Conservation (phyloP, 1,284 basidiomycete genomes). For the Neotropicomus parvogracilis region DNA sequence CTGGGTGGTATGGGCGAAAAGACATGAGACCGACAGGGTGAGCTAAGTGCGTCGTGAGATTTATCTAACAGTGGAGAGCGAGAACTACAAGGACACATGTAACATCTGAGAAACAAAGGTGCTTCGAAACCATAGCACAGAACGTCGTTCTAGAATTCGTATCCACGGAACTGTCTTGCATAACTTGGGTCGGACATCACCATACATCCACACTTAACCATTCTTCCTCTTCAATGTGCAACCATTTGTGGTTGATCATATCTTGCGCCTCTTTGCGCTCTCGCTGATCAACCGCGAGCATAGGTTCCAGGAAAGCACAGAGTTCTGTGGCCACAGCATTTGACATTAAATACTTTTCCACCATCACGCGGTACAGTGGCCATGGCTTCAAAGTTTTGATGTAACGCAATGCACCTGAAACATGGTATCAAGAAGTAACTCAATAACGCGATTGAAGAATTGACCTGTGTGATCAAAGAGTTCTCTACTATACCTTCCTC, state of each 20-base stretch:
- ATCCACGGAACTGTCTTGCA: constrained; percentile 11
- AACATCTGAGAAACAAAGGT: constrained; percentile 14
- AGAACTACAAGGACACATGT: neutral
- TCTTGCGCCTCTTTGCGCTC: constrained; percentile 70
- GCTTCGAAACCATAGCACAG: neutral
- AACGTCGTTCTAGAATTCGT: constrained; percentile 6
- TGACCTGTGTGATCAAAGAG: constrained; percentile 77
- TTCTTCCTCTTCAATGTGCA: constrained; percentile 50
- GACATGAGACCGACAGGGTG: neutral
- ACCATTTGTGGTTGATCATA: constrained; percentile 72
- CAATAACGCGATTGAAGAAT: constrained; percentile 21
- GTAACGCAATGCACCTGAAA: constrained; percentile 61
- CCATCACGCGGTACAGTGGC: constrained; percentile 80
- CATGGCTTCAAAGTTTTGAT: constrained; percentile 80
- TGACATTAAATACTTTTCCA: constrained; percentile 77
- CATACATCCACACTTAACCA: constrained; percentile 44
- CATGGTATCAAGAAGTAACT: constrained; percentile 1
- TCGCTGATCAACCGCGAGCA: constrained; percentile 72
- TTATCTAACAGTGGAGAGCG: neutral
- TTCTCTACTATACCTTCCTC: constrained; percentile 80
- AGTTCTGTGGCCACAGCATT: constrained; percentile 56
- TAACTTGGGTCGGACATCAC: constrained; percentile 27
- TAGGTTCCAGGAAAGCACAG: constrained; percentile 74
- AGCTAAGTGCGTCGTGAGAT: neutral
- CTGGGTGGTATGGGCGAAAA: no score